Base-by-base conservation (phyloP, 2,329 filamentous ascomycete species). In the Macroventuria anomochaeta region DNA sequence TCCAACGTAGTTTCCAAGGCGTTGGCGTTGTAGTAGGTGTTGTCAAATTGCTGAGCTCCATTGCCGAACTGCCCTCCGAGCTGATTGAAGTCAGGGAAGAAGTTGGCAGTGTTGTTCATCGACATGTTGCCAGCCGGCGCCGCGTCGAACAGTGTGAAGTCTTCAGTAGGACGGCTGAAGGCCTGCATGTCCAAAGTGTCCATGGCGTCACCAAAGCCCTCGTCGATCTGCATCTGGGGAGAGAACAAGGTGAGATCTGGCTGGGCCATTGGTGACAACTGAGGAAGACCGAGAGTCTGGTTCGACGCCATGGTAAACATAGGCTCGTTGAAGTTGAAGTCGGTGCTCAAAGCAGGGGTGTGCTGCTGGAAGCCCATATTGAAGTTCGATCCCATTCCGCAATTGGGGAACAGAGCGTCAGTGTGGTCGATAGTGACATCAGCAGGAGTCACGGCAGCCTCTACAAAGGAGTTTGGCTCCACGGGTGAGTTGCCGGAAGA, bases 231-330 rank as follows among this genome's bases (percentile, higher is more conserved):
- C 75, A 86, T 87, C 34, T 81, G 81, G 40, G 88, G 86, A 8
- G 88, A 88, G 74, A 82, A 88, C 26, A 91, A 81, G 77, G 90
- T 89, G 1, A 85, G 77, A 55, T 88, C 86, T 29, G 83, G 81
- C 64, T 90, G 88, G 5, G 86, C 88, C 47, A 81, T 80, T 7
- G 88, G 88, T 3, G 88, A 91, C 57, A 91, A 82, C 56, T 90
- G 87, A 29, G 73, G 69, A 6, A 75, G 63, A 23, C 65, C 61
- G 6, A 51, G 40, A 18, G 10, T 34, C 20, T 50, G 46, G 31
- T 50, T 55, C 34, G 40, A 55, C 21, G 59, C 55, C 23, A 62
- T 49, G 26, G 61, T 62, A 55, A 72, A 74, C 58, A 60, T 73
- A 17, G 76, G 77, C 53, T 76, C 73, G 28, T 75, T 73, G 41